These are phyloP conservation scores for Breviolum minutum DNA, from an alignment of 73 alveolate species.

Conservation along the genomic window DNA sequence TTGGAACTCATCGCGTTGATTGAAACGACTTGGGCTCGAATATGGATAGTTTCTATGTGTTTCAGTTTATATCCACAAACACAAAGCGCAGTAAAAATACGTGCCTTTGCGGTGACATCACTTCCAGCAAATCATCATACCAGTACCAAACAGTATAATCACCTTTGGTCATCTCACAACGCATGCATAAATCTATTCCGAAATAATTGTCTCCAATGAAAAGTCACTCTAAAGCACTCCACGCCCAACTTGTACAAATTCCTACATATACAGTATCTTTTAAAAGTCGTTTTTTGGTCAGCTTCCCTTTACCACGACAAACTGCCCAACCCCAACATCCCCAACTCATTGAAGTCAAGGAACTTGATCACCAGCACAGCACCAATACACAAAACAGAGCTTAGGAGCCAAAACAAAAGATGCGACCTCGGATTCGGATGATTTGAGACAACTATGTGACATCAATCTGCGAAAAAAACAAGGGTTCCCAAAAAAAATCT, in stretches of 20 bases:
- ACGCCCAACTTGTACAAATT: too few species aligned
- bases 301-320: too few species aligned
- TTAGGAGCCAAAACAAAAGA: slow-evolving; percentile 54
- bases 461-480: neutral
- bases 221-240: too few species aligned
- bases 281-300: too few species aligned
- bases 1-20: neutral
- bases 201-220: too few species aligned
- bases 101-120: neutral
- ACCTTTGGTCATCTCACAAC: too few species aligned
- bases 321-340: too few species aligned
- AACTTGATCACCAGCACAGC: slow-evolving; percentile 73
- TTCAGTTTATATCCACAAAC: too few species aligned
- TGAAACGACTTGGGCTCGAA: neutral
- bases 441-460: neutral
- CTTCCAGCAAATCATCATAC: neutral
- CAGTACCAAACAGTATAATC: neutral
- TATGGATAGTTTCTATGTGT: too few species aligned
- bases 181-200: too few species aligned
- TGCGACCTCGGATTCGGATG: slow-evolving; percentile 35
- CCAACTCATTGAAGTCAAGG: neutral
- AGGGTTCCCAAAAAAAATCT: neutral
- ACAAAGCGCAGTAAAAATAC: too few species aligned
- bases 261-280: too few species aligned
- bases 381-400: slow-evolving; percentile 68